These are phyloP conservation scores for Leishmania tarentolae DNA, from an alignment of 208 protist genomes.

Conservation along the genomic window DNA sequence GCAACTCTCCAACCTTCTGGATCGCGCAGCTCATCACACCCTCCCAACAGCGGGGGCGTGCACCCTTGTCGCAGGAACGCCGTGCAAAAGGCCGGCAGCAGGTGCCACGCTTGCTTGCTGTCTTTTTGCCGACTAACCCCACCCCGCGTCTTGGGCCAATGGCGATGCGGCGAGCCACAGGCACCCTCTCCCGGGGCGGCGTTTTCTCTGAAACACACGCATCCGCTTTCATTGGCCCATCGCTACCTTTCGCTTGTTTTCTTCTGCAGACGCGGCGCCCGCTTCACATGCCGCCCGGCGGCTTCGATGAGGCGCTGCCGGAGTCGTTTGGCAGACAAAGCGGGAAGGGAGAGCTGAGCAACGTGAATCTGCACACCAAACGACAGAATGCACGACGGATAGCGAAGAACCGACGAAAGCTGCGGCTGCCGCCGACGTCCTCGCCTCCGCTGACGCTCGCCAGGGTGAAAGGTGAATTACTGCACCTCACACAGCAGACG, in stretches of 20 bases:
- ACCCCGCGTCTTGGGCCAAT: not conserved
- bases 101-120: not conserved
- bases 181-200: not conserved
- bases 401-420: constrained; percentile 9
- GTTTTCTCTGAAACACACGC: not conserved
- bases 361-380: constrained; percentile 47
- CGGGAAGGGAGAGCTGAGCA: constrained; percentile 56
- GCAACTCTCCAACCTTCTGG: not conserved
- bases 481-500: constrained; percentile 24
- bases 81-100: no score
- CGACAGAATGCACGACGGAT: constrained; percentile 17
- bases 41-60: not conserved
- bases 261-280: constrained; percentile 3
- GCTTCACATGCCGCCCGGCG: constrained; percentile 55
- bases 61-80: not conserved
- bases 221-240: not conserved
- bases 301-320: constrained; percentile 55
- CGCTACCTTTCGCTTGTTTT: not conserved
- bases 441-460: constrained; percentile 1
- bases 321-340: constrained; percentile 46
- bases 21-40: not conserved
- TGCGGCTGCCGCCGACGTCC: constrained; percentile 11
- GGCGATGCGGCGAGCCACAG: not conserved
- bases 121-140: not conserved
- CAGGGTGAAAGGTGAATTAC: constrained; percentile 25